Percentiles rank a stretch among this genome's conserved stretches.
Conservation (phyloP, 2,329 filamentous ascomycete species). For the Fusarium begoniae region DNA sequence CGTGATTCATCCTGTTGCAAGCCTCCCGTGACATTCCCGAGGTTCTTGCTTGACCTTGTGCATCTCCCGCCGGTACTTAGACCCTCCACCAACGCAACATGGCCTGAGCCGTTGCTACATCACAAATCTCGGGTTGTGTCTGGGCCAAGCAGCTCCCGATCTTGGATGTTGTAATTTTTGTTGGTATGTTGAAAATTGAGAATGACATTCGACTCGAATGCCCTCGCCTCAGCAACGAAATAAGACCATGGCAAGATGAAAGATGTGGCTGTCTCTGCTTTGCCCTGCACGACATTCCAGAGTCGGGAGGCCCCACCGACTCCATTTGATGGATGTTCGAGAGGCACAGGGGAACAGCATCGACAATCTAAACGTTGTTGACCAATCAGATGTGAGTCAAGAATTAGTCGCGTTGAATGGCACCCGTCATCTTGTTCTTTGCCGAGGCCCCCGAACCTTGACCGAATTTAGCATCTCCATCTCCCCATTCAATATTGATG, state of each 20-base stretch:
- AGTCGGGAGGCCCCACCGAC: constrained; percentile 34
- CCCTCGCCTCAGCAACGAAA: constrained; percentile 6
- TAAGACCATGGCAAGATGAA: neutral
- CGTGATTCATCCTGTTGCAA: constrained; percentile 22
- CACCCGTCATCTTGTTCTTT: constrained; percentile 26
- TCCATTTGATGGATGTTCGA: constrained; percentile 21
- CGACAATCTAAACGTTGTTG: constrained; percentile 24
- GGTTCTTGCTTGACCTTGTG: constrained; percentile 41
- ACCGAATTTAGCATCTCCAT: constrained; percentile 27
- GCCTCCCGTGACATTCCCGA: constrained; percentile 39
- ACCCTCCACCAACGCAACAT: constrained; percentile 25
- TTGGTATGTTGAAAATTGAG: neutral
- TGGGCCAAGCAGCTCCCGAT: neutral
- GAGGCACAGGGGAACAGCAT: constrained; percentile 26
- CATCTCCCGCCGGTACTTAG: constrained; percentile 40
- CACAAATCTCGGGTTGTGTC: constrained; percentile 8
- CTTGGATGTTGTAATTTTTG: neutral
- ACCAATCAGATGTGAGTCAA: constrained; percentile 28
- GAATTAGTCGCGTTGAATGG: constrained; percentile 1
- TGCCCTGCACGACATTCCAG: constrained; percentile 42
- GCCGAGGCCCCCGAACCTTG: constrained; percentile 39
- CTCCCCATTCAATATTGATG: constrained; percentile 15
- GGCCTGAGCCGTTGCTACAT: constrained; percentile 16
- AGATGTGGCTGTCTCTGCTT: constrained; percentile 36
- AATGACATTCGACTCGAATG: neutral